phyloP scores from a whole-genome alignment of 768 basidiomycete genomes.

The Tephrocybe sp. region DNA sequence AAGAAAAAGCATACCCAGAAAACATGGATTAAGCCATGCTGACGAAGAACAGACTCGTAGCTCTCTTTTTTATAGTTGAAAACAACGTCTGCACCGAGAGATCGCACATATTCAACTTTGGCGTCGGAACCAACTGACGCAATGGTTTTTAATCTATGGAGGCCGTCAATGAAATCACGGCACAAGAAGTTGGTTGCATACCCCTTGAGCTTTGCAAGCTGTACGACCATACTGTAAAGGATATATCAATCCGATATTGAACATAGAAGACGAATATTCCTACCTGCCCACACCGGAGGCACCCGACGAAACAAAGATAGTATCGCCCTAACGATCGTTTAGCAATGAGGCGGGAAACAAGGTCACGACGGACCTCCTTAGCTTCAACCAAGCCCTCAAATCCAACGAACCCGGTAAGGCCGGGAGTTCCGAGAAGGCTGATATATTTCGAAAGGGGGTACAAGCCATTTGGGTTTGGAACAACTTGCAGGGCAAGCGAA shows the following conservation, averaged over 20 bases:
- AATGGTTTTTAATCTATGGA: conserved; percentile 44
- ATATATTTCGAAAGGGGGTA: conserved; percentile 1
- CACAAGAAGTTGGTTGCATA: neutral
- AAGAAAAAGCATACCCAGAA: conserved; percentile 19
- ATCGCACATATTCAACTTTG: conserved; percentile 53
- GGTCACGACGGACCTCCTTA: conserved; percentile 24
- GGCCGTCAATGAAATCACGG: neutral
- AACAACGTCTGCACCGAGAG: conserved; percentile 52
- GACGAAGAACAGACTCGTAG: conserved; percentile 40
- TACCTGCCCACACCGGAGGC: conserved; percentile 30
- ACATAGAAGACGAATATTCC: neutral
- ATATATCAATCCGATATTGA: neutral
- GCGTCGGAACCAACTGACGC: conserved; percentile 60
- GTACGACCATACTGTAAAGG: conserved; percentile 26
- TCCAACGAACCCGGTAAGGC: conserved; percentile 28
- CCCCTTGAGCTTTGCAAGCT: conserved; percentile 36
- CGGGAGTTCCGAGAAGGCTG: conserved; percentile 15
- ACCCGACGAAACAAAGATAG: conserved; percentile 25
- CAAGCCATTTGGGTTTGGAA: conserved; percentile 3
- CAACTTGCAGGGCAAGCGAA: conserved; percentile 15
- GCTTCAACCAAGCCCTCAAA: conserved; percentile 27
- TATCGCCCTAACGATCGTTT: conserved; percentile 18
- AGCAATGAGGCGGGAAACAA: neutral
- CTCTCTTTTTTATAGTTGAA: conserved; percentile 62
- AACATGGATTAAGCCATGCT: conserved; percentile 54